phyloP scores from a whole-genome alignment of 225 moss, liverwort and hornwort genomes.

The Neckera pumila region DNA sequence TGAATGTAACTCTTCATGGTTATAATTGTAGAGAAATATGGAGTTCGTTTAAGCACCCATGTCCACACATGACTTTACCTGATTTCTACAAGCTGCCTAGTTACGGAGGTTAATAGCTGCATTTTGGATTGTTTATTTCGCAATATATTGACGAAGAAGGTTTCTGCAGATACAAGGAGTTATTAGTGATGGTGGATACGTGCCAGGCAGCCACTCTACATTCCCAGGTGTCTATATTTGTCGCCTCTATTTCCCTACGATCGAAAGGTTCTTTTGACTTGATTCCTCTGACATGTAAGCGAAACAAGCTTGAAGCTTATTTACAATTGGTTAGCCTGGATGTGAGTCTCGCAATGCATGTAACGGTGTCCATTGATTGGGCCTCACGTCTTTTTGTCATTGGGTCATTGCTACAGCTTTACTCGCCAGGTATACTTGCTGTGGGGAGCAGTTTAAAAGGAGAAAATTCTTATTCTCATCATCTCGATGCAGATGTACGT shows the following conservation, averaged over 20 bases:
- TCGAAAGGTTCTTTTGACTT: neutral
- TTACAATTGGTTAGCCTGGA: neutral
- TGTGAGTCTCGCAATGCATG: neutral
- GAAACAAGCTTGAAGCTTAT: neutral
- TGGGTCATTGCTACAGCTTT: conserved; percentile 44
- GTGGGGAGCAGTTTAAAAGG: conserved; percentile 98
- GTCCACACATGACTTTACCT: neutral
- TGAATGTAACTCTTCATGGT: neutral
- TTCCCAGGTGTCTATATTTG: conserved; percentile 50
- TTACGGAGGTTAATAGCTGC: neutral
- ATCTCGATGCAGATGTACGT: conserved; percentile 91
- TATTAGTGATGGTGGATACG: conserved; percentile 95
- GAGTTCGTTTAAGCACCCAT: neutral
- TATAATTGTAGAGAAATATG: neutral
- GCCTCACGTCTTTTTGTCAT: neutral
- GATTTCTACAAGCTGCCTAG: neutral
- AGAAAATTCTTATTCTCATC: conserved; percentile 97
- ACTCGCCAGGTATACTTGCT: conserved; percentile 85
- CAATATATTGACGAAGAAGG: neutral
- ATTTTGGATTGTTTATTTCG: neutral
- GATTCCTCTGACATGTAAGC: neutral
- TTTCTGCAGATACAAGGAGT: conserved; percentile 68
- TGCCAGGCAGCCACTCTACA: conserved; percentile 97
- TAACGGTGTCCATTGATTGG: neutral
- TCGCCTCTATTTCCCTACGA: neutral